Conservation (phyloP, 1,284 basidiomycete species). For the Ustilago trichophora region DNA sequence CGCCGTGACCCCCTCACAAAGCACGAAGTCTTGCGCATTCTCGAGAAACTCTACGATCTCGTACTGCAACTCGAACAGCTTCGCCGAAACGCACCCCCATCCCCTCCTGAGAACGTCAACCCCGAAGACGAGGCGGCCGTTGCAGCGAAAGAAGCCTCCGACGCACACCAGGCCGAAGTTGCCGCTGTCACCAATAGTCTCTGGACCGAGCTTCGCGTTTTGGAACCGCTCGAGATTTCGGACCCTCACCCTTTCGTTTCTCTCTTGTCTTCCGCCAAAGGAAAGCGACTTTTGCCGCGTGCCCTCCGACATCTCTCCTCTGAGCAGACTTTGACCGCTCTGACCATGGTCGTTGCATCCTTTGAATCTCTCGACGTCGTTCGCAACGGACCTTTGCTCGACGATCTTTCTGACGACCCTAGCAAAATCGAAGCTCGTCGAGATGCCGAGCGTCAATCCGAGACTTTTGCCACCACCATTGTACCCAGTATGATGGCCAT, state of each 20-base stretch:
- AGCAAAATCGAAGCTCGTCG: conserved; percentile 57
- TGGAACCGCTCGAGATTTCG: conserved; percentile 91
- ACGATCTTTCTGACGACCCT: conserved; percentile 38
- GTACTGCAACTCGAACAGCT: conserved; percentile 87
- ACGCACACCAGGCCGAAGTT: conserved; percentile 44
- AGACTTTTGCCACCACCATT: conserved; percentile 85
- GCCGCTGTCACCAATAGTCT: conserved; percentile 67
- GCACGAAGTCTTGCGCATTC: conserved; percentile 79
- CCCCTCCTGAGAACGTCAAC: conserved; percentile 24
- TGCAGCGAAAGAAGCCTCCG: conserved; percentile 18
- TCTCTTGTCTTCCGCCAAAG: conserved; percentile 86
- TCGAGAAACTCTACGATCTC: conserved; percentile 87
- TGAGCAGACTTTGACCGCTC: conserved; percentile 82
- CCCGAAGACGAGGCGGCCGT: conserved; percentile 67
- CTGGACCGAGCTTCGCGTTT: conserved; percentile 84
- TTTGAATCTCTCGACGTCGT: conserved; percentile 84
- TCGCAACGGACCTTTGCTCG: conserved; percentile 18
- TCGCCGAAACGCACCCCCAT: conserved; percentile 77
- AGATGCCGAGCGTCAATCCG: conserved; percentile 86
- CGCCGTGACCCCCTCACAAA: conserved; percentile 73
- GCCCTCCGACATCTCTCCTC: conserved; percentile 84
- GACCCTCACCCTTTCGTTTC: conserved; percentile 98
- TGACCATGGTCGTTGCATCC: conserved; percentile 91
- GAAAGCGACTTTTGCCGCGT: conserved; percentile 89
- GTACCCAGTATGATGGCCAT: conserved; percentile 85